phyloP scores from a whole-genome alignment of 192 early-diverging fungal species.

The Gamsiella multidivaricata region DNA sequence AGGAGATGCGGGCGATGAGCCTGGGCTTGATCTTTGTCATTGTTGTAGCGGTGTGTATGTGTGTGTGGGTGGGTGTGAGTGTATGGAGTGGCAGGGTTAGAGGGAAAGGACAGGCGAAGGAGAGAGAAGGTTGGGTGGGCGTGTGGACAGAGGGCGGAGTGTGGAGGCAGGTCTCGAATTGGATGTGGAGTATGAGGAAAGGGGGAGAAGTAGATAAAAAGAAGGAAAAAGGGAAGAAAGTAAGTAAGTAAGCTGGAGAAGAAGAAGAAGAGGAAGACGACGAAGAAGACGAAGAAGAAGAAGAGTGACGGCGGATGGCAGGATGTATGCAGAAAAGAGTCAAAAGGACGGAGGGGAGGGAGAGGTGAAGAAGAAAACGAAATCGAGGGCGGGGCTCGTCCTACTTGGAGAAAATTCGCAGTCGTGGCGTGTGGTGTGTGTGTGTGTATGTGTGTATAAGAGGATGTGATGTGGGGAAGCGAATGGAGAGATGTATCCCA shows the following conservation, averaged over 20 bases:
- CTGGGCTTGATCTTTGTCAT: conserved; percentile 57
- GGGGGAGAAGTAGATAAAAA: not conserved
- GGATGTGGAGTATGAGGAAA: not conserved
- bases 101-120: not conserved
- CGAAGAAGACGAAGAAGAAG: not conserved
- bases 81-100: not conserved
- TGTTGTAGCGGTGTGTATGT: not conserved
- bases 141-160: not conserved
- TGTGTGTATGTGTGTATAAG: not conserved
- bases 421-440: conserved; percentile 3
- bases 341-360: not conserved
- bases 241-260: not conserved
- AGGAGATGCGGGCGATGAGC: conserved; percentile 52
- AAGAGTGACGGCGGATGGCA: not conserved
- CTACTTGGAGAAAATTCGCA: conserved; percentile 3
- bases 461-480: not conserved
- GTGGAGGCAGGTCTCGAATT: not conserved
- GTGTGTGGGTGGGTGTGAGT: not conserved
- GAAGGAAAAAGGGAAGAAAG: not conserved
- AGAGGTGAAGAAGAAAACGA: not conserved
- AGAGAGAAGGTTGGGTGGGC: not conserved
- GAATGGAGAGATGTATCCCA: not conserved
- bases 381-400: not conserved
- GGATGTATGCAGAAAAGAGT: not conserved
- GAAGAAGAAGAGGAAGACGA: not conserved